Percentiles rank a stretch among this genome's conserved stretches.
Evolutionary conservation across 345 rosid genomes (phyloP).

Genomic region (Populus deltoides): DNA sequence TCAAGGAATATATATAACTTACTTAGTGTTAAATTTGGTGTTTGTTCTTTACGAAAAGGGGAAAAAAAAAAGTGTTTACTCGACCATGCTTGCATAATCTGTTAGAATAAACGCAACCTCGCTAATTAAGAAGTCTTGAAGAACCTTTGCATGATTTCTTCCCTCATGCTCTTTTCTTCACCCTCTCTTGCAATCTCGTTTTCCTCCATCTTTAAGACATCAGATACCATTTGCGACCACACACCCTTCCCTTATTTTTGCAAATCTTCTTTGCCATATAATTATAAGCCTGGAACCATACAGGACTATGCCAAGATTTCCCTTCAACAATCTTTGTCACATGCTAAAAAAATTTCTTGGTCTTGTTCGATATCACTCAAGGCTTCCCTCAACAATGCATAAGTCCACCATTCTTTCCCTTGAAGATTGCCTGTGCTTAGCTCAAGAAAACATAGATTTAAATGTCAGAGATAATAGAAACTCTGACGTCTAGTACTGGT

Average conservation of each 20-base stretch:
- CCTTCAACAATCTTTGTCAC: conserved; percentile 12
- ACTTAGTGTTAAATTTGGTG: too few species aligned
- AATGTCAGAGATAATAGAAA: conserved; percentile 12
- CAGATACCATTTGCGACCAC: conserved; percentile 17
- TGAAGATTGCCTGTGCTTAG: conserved; percentile 35
- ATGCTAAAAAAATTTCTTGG: conserved; percentile 17
- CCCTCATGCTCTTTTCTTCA: conserved; percentile 15
- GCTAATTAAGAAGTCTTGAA: too few species aligned
- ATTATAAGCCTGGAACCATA: conserved; percentile 20
- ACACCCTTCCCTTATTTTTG: conserved; percentile 30
- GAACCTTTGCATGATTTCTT: neutral
- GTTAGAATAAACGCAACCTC: too few species aligned
- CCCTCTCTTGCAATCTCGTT: conserved; percentile 14
- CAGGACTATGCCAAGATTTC: conserved; percentile 25
- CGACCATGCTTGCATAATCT: too few species aligned
- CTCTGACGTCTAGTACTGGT: neutral
- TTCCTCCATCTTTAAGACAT: neutral
- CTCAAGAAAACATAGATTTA: conserved; percentile 27
- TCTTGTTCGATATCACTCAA: conserved; percentile 4
- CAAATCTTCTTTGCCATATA: conserved; percentile 11
- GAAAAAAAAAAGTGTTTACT: too few species aligned
- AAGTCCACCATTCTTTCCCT: conserved; percentile 20
- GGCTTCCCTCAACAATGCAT: conserved; percentile 14
- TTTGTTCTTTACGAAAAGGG: too few species aligned
- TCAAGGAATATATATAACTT: neutral